Conservation (phyloP, 208 protist genomes). For the Leptomonas seymouri region DNA sequence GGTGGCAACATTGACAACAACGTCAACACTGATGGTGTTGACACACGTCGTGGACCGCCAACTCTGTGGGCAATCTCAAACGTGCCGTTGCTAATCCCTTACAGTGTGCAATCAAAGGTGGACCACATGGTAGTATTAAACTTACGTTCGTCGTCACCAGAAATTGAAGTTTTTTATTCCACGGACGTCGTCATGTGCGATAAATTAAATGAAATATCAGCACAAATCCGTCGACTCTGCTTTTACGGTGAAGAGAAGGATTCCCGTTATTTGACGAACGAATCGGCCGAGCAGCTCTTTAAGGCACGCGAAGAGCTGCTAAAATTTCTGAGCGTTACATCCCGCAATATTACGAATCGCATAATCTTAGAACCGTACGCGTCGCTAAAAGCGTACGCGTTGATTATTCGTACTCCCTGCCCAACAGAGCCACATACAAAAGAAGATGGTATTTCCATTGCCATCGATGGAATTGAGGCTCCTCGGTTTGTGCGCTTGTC, state of each 20-base stretch:
- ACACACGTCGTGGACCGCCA: constrained; percentile 9
- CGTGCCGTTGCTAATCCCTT: constrained; percentile 80
- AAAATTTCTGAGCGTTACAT: constrained; percentile 39
- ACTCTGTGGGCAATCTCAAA: constrained; percentile 63
- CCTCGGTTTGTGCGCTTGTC: constrained; percentile 86
- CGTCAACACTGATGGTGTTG: constrained; percentile 14
- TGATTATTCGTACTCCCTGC: constrained; percentile 56
- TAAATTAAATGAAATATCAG: constrained; percentile 40
- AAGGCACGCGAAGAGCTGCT: constrained; percentile 46
- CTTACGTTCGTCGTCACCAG: constrained; percentile 52
- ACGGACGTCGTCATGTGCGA: constrained; percentile 31
- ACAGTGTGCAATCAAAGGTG: constrained; percentile 64
- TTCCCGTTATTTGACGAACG: constrained; percentile 25
- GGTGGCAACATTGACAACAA: constrained; percentile 14
- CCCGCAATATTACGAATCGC: constrained; percentile 27
- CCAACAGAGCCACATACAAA: constrained; percentile 68
- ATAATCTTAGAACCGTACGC: constrained; percentile 51
- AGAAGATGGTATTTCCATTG: constrained; percentile 81
- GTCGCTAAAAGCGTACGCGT: constrained; percentile 56
- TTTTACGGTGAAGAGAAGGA: constrained; percentile 48
- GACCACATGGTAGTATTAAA: constrained; percentile 54
- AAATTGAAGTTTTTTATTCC: constrained; percentile 71
- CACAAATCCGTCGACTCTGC: constrained; percentile 54
- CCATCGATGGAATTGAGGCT: constrained; percentile 64
- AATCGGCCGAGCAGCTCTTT: constrained; percentile 27